These are phyloP conservation scores for Pseudozyma tsukubaensis DNA, from an alignment of 1,284 basidiomycete species.

Conservation along the genomic window DNA sequence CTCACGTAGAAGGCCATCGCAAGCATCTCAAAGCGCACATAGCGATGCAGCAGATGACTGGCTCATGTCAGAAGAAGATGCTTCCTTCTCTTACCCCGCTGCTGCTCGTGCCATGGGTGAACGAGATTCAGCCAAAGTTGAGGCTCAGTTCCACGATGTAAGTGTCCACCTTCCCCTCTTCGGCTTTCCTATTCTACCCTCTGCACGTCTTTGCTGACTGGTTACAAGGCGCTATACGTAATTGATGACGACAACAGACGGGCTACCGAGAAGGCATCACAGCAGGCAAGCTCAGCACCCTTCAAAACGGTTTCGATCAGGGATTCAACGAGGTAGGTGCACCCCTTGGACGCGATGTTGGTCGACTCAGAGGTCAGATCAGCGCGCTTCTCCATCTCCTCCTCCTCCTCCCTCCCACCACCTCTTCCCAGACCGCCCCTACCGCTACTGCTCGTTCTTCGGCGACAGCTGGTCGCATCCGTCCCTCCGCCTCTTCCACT, in stretches of 20 bases:
- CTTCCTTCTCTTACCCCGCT: slow-evolving; percentile 5
- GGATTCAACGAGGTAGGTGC: slow-evolving; percentile 80
- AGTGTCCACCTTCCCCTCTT: slow-evolving; percentile 6
- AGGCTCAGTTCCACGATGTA: slow-evolving; percentile 55
- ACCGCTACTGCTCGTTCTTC: slow-evolving; percentile 2
- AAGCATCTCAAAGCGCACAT: slow-evolving; percentile 9
- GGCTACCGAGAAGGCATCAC: slow-evolving; percentile 89
- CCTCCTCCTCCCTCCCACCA: not conserved
- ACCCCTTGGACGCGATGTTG: slow-evolving; percentile 79
- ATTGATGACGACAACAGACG: slow-evolving; percentile 72
- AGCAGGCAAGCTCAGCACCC: slow-evolving; percentile 80
- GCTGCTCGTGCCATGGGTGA: slow-evolving; percentile 38
- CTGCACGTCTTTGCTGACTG: not conserved
- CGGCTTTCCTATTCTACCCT: not conserved
- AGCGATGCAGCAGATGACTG: slow-evolving; percentile 47
- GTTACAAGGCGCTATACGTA: not conserved
- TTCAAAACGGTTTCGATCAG: slow-evolving; percentile 83
- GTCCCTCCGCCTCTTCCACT: not conserved
- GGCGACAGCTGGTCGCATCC: slow-evolving; percentile 2
- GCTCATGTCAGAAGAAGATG: slow-evolving; percentile 50
- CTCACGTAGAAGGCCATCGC: slow-evolving; percentile 19
- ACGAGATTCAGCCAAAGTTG: slow-evolving; percentile 48
- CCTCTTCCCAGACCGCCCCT: not conserved
- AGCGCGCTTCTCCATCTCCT: slow-evolving; percentile 73
- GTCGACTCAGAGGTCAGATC: slow-evolving; percentile 77